Conservation (phyloP, 371 early-diverging fungal genomes). For the Blakeslea trispora region DNA sequence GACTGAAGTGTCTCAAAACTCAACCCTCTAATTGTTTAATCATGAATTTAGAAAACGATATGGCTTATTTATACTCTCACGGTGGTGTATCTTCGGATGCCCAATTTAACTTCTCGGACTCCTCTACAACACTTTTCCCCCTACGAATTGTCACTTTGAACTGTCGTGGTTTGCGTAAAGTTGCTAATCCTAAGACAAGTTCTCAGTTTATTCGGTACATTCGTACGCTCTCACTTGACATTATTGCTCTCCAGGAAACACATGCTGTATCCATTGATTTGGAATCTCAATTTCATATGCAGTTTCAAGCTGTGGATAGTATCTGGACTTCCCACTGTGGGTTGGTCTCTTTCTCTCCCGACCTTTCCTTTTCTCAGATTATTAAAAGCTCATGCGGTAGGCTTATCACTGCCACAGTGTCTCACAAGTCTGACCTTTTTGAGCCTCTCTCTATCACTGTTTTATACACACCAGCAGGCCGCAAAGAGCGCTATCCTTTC, state of each 20-base stretch:
- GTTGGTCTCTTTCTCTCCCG: slow-evolving; percentile 8
- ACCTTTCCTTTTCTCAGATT: background rate
- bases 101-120: too few species aligned
- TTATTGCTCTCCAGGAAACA: slow-evolving; percentile 13
- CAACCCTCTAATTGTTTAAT: too few species aligned
- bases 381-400: background rate
- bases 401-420: slow-evolving; percentile 7
- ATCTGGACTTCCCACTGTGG: slow-evolving; percentile 15
- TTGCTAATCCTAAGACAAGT: slow-evolving; percentile 1
- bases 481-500: slow-evolving; percentile 1
- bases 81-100: too few species aligned
- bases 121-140: background rate
- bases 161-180: slow-evolving; percentile 15
- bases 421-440: slow-evolving; percentile 8
- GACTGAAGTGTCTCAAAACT: too few species aligned
- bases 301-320: slow-evolving; percentile 8
- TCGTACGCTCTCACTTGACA: slow-evolving; percentile 6
- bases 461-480: slow-evolving; percentile 7
- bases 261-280: slow-evolving; percentile 2
- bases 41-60: too few species aligned
- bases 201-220: slow-evolving; percentile 11
- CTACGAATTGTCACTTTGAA: slow-evolving; percentile 6
- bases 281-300: slow-evolving; percentile 2
- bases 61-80: too few species aligned
- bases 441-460: slow-evolving; percentile 6